These are phyloP conservation scores for Ceratocystis cacaofunesta DNA, from an alignment of 2,329 filamentous ascomycete species.

Conservation along the genomic window DNA sequence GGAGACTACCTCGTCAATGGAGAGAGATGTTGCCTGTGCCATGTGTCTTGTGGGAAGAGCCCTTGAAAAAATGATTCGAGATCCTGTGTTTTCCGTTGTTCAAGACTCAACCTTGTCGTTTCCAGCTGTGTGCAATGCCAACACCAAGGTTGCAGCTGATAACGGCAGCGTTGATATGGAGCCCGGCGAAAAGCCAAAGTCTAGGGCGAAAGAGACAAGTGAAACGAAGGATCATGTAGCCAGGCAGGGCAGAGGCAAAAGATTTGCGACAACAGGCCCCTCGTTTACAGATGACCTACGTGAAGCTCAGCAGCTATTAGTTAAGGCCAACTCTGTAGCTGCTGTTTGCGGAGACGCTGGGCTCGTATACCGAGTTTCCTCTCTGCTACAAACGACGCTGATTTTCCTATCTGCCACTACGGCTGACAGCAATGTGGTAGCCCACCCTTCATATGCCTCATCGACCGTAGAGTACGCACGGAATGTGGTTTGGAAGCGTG, in stretches of 20 bases:
- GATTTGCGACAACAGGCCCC: conserved; percentile 18
- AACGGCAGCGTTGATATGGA: conserved; percentile 2
- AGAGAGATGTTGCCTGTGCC: conserved; percentile 47
- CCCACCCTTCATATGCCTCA: conserved; percentile 43
- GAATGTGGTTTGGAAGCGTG: conserved; percentile 51
- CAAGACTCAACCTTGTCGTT: conserved; percentile 87
- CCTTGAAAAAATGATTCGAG: conserved; percentile 55
- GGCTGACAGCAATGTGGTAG: conserved; percentile 30
- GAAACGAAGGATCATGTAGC: conserved; percentile 14
- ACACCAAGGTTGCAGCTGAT: conserved; percentile 11
- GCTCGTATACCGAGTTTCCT: conserved; percentile 47
- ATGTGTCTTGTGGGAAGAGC: conserved; percentile 54
- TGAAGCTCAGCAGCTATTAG: conserved; percentile 50
- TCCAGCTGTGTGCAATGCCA: conserved; percentile 44
- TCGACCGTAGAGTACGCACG: conserved; percentile 55
- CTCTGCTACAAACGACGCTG: conserved; percentile 48
- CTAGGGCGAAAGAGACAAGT: conserved; percentile 14
- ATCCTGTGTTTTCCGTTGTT: conserved; percentile 76
- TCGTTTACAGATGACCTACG: conserved; percentile 45
- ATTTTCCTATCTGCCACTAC: conserved; percentile 51
- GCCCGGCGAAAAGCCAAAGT: conserved; percentile 1
- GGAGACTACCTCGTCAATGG: conserved; percentile 25
- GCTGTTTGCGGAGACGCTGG: conserved; percentile 40
- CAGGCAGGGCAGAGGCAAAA: neutral
- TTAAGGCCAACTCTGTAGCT: conserved; percentile 46